These are phyloP conservation scores for Monilinia laxa DNA, from an alignment of 2,329 filamentous ascomycete genomes.

Conservation along the genomic window DNA sequence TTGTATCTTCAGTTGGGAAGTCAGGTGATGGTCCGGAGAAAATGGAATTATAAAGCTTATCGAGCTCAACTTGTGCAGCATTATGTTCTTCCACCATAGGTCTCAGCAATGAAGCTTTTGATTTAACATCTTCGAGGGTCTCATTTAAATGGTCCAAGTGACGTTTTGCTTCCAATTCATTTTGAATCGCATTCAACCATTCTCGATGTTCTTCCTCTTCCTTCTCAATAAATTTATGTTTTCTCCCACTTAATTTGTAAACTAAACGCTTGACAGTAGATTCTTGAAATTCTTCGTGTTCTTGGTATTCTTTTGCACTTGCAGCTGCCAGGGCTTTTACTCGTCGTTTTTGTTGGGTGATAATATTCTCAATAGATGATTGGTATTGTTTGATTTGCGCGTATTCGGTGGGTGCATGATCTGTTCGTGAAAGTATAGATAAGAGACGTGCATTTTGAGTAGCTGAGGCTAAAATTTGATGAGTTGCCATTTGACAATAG, in stretches of 20 bases:
- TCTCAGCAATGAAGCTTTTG: slow-evolving; percentile 43
- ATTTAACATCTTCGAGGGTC: slow-evolving; percentile 45
- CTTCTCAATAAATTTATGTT: slow-evolving; percentile 47
- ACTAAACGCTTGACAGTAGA: slow-evolving; percentile 52
- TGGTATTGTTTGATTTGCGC: slow-evolving; percentile 49
- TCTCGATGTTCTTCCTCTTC: slow-evolving; percentile 54
- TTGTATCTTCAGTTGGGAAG: slow-evolving; percentile 52
- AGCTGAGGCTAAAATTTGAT: slow-evolving; percentile 20
- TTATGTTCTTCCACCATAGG: slow-evolving; percentile 42
- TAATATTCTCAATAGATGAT: slow-evolving; percentile 47
- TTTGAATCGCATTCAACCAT: slow-evolving; percentile 53
- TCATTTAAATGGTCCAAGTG: slow-evolving; percentile 39
- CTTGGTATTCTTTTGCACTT: slow-evolving; percentile 46
- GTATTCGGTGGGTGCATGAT: slow-evolving; percentile 49
- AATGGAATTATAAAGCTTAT: slow-evolving; percentile 52
- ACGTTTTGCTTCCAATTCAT: slow-evolving; percentile 44
- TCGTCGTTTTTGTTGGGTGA: slow-evolving; percentile 42
- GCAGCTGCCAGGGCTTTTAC: slow-evolving; percentile 36
- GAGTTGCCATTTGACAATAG: slow-evolving; percentile 6
- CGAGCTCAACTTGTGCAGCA: slow-evolving; percentile 49
- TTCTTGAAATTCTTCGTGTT: slow-evolving; percentile 54
- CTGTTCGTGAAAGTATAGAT: slow-evolving; percentile 47
- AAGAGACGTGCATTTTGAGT: slow-evolving; percentile 42
- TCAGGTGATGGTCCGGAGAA: slow-evolving; percentile 53
- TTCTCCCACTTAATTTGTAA: slow-evolving; percentile 51